Conservation (phyloP, 768 basidiomycete species). For the Panaeolus papilionaceus region DNA sequence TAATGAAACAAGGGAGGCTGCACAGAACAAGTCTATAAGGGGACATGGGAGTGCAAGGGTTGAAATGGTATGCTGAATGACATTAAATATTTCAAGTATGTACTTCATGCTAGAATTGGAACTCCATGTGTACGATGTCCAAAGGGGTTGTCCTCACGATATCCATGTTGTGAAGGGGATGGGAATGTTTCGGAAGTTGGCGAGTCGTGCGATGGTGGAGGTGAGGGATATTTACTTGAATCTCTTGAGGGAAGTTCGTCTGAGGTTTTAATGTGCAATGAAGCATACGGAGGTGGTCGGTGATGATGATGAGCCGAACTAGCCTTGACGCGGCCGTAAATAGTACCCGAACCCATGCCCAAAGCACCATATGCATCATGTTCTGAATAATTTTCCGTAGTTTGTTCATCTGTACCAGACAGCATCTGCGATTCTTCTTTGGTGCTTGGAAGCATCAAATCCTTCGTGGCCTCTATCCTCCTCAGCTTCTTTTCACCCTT, state of each 20-base stretch:
- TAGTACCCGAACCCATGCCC: constrained; percentile 42
- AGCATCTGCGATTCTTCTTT: constrained; percentile 63
- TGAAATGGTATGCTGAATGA: neutral
- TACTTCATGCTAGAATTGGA: neutral
- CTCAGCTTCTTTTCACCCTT: constrained; percentile 90
- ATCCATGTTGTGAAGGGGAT: constrained; percentile 24
- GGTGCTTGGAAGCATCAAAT: constrained; percentile 72
- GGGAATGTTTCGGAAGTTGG: constrained; percentile 37
- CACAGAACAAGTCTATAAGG: neutral
- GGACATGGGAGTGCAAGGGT: neutral
- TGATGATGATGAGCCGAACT: constrained; percentile 28
- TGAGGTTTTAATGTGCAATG: constrained; percentile 33
- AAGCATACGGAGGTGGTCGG: constrained; percentile 24
- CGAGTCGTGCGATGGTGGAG: constrained; percentile 46
- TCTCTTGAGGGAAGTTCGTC: constrained; percentile 26
- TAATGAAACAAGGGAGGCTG: neutral
- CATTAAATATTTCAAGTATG: neutral
- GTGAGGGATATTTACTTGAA: constrained; percentile 56
- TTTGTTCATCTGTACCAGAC: constrained; percentile 46
- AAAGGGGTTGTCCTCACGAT: constrained; percentile 16
- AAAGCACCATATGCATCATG: constrained; percentile 36
- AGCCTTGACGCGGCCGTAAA: constrained; percentile 44
- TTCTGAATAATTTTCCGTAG: constrained; percentile 32
- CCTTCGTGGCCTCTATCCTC: constrained; percentile 73
- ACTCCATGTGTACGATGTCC: constrained; percentile 14